phyloP scores from a whole-genome alignment of 139 green algal species.

The Coccomyxa sp. region DNA sequence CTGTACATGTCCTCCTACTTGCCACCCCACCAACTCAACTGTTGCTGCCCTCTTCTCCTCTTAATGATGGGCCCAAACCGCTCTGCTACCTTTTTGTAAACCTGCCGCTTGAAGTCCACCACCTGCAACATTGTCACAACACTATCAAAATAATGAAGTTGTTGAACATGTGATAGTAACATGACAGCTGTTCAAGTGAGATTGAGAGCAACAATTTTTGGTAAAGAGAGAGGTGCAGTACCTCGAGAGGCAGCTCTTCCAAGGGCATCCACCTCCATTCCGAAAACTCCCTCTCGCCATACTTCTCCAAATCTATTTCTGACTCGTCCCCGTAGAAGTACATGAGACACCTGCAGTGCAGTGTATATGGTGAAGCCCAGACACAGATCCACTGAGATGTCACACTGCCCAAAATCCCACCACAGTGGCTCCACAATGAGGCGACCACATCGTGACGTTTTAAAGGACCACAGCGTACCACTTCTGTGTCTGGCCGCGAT shows the following conservation, averaged over 20 bases:
- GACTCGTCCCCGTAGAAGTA: slow-evolving; percentile 35
- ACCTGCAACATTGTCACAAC: slow-evolving; percentile 11
- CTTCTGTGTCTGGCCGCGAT: slow-evolving; percentile 47
- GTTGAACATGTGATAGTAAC: neutral
- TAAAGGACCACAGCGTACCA: slow-evolving; percentile 17
- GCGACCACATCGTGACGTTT: neutral
- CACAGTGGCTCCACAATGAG: neutral
- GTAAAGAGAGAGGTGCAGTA: neutral
- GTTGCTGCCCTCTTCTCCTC: neutral
- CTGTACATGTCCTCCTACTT: neutral
- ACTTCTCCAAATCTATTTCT: slow-evolving; percentile 37
- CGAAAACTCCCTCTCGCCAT: slow-evolving; percentile 35
- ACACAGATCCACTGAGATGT: neutral
- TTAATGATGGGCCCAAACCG: slow-evolving; percentile 30
- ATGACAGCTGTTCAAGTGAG: neutral
- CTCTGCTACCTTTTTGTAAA: slow-evolving; percentile 26
- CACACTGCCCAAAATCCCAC: neutral
- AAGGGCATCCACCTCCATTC: slow-evolving; percentile 38
- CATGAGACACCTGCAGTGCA: slow-evolving; percentile 30
- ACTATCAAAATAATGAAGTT: neutral
- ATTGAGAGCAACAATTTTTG: neutral
- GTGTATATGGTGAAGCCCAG: neutral
- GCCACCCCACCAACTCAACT: neutral
- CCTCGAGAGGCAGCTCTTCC: slow-evolving; percentile 23
- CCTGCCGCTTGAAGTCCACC: slow-evolving; percentile 38